phyloP scores from a whole-genome alignment of 176 grass and related monocot genomes.

The Oryza australiensis region DNA sequence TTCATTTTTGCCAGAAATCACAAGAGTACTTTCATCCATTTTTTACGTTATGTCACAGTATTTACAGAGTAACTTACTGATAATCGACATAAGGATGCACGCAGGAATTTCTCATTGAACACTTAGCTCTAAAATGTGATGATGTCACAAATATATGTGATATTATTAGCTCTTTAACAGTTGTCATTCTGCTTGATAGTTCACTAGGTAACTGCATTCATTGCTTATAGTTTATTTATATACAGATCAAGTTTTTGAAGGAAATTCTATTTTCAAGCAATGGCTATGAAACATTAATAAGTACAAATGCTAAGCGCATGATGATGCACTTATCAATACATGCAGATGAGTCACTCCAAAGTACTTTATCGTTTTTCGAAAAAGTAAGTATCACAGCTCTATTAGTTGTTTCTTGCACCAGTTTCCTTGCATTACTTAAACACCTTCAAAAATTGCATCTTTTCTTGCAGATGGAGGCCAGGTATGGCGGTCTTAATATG shows the following conservation, averaged over 20 bases:
- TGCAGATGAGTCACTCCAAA: conserved; percentile 76
- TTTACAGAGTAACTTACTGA: neutral
- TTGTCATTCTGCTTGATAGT: neutral
- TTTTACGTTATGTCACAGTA: neutral
- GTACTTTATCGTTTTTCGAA: conserved; percentile 83
- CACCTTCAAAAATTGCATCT: neutral
- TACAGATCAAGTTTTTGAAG: conserved; percentile 75
- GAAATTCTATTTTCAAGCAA: conserved; percentile 65
- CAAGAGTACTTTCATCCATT: neutral
- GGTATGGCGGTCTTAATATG: conserved; percentile 71
- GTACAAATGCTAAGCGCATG: conserved; percentile 86
- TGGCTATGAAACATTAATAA: conserved; percentile 46
- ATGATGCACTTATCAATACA: conserved; percentile 72
- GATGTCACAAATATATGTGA: neutral
- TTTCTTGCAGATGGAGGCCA: conserved; percentile 82
- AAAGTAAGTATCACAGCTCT: conserved; percentile 51
- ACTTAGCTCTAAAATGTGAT: neutral
- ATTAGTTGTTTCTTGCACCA: conserved; percentile 7
- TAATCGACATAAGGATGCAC: neutral
- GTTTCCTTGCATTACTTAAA: neutral
- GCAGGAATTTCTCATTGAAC: neutral
- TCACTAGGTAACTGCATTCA: neutral
- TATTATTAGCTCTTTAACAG: neutral
- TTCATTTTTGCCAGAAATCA: neutral
- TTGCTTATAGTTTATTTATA: conserved; percentile 34